Conservation (phyloP, 2,329 filamentous ascomycete genomes). For the Zymoseptoria pseudotritici region DNA sequence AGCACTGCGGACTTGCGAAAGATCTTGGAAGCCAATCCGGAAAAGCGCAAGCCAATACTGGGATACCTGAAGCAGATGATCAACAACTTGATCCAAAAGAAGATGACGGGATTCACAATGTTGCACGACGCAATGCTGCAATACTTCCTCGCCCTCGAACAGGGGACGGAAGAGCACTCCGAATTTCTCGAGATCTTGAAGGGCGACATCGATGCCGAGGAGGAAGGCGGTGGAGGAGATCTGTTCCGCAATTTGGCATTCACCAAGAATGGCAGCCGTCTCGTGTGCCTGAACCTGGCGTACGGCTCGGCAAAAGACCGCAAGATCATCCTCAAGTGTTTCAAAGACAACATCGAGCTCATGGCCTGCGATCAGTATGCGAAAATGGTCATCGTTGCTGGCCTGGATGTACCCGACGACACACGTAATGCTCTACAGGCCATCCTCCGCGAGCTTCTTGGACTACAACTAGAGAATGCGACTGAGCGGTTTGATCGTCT, state of each 20-base stretch:
- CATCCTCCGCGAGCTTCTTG: constrained; percentile 79
- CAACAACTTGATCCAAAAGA: constrained; percentile 91
- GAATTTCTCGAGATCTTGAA: constrained; percentile 89
- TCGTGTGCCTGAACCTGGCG: constrained; percentile 75
- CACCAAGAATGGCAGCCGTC: constrained; percentile 75
- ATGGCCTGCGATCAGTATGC: constrained; percentile 76
- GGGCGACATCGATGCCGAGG: constrained; percentile 67
- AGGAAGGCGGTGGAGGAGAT: constrained; percentile 57
- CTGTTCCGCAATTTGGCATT: constrained; percentile 93
- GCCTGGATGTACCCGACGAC: constrained; percentile 89
- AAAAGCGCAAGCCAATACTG: constrained; percentile 83
- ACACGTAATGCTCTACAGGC: constrained; percentile 80
- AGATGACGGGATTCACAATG: constrained; percentile 93
- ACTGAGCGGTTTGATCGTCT: constrained; percentile 40
- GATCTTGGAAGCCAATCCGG: constrained; percentile 69
- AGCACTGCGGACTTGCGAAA: constrained; percentile 58
- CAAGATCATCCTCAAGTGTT: constrained; percentile 78
- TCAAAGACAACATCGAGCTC: constrained; percentile 79
- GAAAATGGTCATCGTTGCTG: constrained; percentile 73
- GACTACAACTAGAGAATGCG: constrained; percentile 49
- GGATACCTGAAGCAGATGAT: constrained; percentile 77
- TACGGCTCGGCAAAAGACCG: constrained; percentile 87
- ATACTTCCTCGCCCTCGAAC: constrained; percentile 75
- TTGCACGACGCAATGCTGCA: constrained; percentile 97
- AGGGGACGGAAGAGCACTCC: constrained; percentile 70